Base-by-base conservation (phyloP, 148 eudicot species). In the Dysphania ambrosioides region DNA sequence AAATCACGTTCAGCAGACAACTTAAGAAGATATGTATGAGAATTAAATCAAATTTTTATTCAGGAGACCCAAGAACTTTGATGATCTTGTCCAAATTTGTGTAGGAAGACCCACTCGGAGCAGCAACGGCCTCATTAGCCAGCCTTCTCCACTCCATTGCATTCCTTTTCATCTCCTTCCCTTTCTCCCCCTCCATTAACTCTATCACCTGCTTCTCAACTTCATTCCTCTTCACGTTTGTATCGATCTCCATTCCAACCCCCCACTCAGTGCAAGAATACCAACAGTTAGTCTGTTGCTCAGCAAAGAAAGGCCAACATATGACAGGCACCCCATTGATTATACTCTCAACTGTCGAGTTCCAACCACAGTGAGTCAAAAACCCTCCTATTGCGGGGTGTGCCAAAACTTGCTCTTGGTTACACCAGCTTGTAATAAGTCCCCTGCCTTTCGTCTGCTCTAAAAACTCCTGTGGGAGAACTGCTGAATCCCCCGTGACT, bases 231-330 rank as follows among this genome's bases (percentile, higher is more conserved):
- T 62, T 72, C 26, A 82, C 85, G 66, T 82, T 66, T 4, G 71
- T 16, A 63, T 79, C 82, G 3, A 82, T 82, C 65, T 82, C 85
- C 77, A 82, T 82, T 26, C 77, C 85, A 0, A 76, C 57, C 6
- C 82, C 82, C 85, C 82, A 82, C n/a, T 75, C 72, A 1, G 2
- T 71, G 56, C 85, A 76, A 62, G 71, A 49, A 68, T 29, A 82
- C 82, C 82, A 79, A 63, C 85, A 72, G 42, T 82, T 82, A 2
- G 82, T 79, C 32, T 79, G 82, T 42, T 79, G 85, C 24, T 82
- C 85, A 0, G 82, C 77, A 8, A 82, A 82, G 49, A 78, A 82
- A 18, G 85, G 85, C 85, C 85, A 82, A 19, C 81, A 82, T 6
- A 82, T 32, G 74, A 82, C 60, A 42, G 85, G 81, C 55, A 82